Percentiles rank a stretch among this genome's conserved stretches.
These are phyloP conservation scores for Copromyces sp. DNA, from an alignment of 495 filamentous ascomycete species.

Conservation along the genomic window DNA sequence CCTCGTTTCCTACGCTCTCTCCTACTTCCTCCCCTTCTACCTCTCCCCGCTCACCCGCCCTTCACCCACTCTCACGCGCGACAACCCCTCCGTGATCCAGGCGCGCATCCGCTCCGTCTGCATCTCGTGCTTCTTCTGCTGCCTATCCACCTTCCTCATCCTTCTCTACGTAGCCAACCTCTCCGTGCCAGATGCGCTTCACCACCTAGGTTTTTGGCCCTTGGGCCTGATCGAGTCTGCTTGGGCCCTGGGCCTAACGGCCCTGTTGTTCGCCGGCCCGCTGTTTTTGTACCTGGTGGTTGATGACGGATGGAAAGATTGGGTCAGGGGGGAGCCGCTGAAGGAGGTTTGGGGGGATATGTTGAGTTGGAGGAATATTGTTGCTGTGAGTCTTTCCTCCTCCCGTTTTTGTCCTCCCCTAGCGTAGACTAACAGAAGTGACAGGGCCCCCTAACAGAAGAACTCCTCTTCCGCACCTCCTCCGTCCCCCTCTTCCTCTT, in stretches of 20 bases:
- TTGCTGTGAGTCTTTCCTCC: conserved; percentile 30
- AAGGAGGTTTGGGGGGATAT: conserved; percentile 28
- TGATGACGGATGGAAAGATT: conserved; percentile 59
- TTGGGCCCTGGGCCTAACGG: conserved; percentile 53
- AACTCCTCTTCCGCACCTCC: conserved; percentile 81
- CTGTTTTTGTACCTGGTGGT: conserved; percentile 66
- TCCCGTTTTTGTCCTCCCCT: not conserved
- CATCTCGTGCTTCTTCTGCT: conserved; percentile 53
- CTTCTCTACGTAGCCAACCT: conserved; percentile 23
- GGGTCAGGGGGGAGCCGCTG: conserved; percentile 36
- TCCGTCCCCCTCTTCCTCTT: conserved; percentile 73
- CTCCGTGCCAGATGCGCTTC: conserved; percentile 43
- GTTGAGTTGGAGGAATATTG: conserved; percentile 48
- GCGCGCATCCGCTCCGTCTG: conserved; percentile 73
- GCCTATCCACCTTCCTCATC: conserved; percentile 51
- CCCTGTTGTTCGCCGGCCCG: conserved; percentile 74
- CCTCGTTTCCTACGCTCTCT: conserved; percentile 63
- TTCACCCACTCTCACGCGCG: conserved; percentile 69
- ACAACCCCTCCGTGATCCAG: conserved; percentile 83
- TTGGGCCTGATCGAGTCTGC: conserved; percentile 50
- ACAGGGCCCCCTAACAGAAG: conserved; percentile 83
- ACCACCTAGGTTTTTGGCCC: conserved; percentile 67
- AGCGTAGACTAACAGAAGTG: not conserved
- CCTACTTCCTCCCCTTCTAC: conserved; percentile 92
- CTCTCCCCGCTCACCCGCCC: conserved; percentile 68